Evolutionary conservation across 1,284 basidiomycete genomes (phyloP), one percentile per base, ranked within the genome.

Genomic region (Naganishia albida): DNA sequence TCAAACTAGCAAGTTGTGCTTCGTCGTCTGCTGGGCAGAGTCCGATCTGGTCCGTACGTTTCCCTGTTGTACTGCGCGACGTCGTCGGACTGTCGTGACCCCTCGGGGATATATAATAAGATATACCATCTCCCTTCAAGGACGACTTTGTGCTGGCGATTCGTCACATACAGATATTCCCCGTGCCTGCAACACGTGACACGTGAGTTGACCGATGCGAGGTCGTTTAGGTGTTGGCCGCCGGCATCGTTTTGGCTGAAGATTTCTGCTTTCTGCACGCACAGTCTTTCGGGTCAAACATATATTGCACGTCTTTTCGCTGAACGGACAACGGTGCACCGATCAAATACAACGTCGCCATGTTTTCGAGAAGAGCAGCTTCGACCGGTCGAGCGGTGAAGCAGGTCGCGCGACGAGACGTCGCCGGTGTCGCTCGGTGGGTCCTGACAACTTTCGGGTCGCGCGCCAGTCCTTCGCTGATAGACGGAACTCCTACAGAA

Each of bases 121-220:
- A 20, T 16, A 18, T 16, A 18, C n/a, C 13, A 10, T 2, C 3
- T 15, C 34, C 2, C 15, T 46, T 60, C 44, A 16, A 15, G 2
- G 18, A 3, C 30, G 15, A 18, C 46, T 15, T 30, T 39, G 46
- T 50, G 23, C 15, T 15, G 34, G 23, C 25, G 42, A 44, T 34
- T 40, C 46, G 30, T 40, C 48, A 40, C 16, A 26, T 44, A 48
- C 44, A 28, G n/a, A 16, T 40, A 59, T 50, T 49, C 18, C 40
- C 28, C 55, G 38, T 26, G 28, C 3, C 38, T 40, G 44, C 40
- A 39, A 34, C 46, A 60, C 46, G 57, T 60, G 46, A 50, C 57
- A 60, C 57, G 57, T 60, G 57, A 60, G 57, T 60, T 56, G 54
- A 56, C 42, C 54, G 34, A 34, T 34, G 52, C 51, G 52, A 39